Evolutionary conservation across 176 grass and related monocot species (phyloP).

Genomic region (Rhynchospora pubera): DNA sequence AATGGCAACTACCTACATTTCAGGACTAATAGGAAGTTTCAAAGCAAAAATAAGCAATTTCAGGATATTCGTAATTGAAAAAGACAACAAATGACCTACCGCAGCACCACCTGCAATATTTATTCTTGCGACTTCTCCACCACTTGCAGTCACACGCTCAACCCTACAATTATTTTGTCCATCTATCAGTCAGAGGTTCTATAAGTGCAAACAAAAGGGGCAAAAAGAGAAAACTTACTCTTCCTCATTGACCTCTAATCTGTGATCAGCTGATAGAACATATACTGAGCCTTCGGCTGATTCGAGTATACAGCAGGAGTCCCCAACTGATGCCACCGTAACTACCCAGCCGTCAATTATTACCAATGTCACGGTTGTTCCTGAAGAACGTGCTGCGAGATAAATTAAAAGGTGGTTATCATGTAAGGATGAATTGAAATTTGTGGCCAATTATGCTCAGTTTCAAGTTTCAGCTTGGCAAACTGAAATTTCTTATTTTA

Average conservation of each 20-base stretch:
- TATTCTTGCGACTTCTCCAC: slow-evolving; percentile 94
- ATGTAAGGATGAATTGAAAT: neutral
- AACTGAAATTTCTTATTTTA: neutral
- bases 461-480: neutral
- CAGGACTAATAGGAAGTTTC: neutral
- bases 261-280: slow-evolving; percentile 75
- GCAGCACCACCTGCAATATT: slow-evolving; percentile 69
- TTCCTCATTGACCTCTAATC: slow-evolving; percentile 74
- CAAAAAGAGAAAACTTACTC: slow-evolving; percentile 49
- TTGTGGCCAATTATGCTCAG: neutral
- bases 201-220: neutral
- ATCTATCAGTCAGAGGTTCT: neutral
- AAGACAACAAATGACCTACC: slow-evolving; percentile 37
- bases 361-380: slow-evolving; percentile 88
- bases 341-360: slow-evolving; percentile 97
- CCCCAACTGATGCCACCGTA: slow-evolving; percentile 82
- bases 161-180: slow-evolving; percentile 47
- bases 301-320: slow-evolving; percentile 88
- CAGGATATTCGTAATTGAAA: neutral
- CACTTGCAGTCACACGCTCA: slow-evolving; percentile 74
- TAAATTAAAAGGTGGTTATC: neutral
- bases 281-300: slow-evolving; percentile 81
- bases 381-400: slow-evolving; percentile 69
- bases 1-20: neutral
- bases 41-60: neutral